Evolutionary conservation across 306 rosid species (phyloP).

Genomic region (Vigna hirtella): DNA sequence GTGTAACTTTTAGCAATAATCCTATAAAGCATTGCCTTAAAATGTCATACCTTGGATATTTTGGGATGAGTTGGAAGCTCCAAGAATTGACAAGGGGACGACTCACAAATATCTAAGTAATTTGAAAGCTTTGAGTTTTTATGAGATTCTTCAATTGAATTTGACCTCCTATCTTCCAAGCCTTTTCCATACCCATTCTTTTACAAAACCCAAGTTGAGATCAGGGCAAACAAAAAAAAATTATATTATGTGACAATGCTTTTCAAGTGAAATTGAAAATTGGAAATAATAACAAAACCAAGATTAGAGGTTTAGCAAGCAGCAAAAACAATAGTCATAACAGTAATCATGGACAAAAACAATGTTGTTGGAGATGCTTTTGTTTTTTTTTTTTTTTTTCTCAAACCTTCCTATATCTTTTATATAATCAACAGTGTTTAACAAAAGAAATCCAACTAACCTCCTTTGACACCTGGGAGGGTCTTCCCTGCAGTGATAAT

Average conservation of each 20-base stretch:
- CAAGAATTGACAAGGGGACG: slow-evolving; percentile 37
- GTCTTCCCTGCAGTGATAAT: slow-evolving; percentile 6
- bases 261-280: too few species aligned
- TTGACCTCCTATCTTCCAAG: slow-evolving; percentile 7
- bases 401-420: too few species aligned
- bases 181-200: slow-evolving; percentile 19
- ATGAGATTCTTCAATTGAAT: slow-evolving; percentile 12
- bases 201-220: background rate
- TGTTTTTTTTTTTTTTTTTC: too few species aligned
- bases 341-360: too few species aligned
- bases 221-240: background rate
- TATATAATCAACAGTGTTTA: background rate
- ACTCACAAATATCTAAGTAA: slow-evolving; percentile 37
- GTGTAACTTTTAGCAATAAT: background rate
- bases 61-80: slow-evolving; percentile 13
- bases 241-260: too few species aligned
- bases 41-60: slow-evolving; percentile 25
- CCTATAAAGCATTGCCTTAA: background rate
- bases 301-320: too few species aligned
- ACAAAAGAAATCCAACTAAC: slow-evolving; percentile 36
- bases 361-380: too few species aligned
- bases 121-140: slow-evolving; percentile 23
- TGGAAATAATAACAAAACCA: too few species aligned
- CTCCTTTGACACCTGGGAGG: slow-evolving; percentile 5
- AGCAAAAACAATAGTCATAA: too few species aligned